Percentiles rank a stretch among this genome's conserved stretches.
Conservation (phyloP, 495 filamentous ascomycete genomes). For the Tuber borchii region DNA sequence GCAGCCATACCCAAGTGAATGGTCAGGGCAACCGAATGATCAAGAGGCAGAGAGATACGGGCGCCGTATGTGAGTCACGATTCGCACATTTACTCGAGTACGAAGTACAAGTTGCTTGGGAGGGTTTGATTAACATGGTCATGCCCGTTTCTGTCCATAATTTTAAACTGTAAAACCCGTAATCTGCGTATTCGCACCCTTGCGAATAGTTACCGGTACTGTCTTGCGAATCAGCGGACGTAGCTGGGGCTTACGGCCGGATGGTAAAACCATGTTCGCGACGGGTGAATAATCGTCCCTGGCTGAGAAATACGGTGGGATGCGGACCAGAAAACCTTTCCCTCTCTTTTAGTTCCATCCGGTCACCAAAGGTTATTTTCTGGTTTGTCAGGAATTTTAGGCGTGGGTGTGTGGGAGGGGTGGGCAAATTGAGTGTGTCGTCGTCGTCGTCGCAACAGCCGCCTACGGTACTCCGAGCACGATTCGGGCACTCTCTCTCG, state of each 20-base stretch:
- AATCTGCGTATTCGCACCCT: not conserved
- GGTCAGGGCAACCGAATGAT: not conserved
- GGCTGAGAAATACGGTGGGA: conserved; percentile 1
- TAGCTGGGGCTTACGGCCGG: not conserved
- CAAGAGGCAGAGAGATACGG: not conserved
- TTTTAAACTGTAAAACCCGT: not conserved
- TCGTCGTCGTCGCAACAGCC: not conserved
- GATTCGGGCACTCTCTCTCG: not conserved
- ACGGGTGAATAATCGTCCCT: not conserved
- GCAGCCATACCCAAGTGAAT: not conserved
- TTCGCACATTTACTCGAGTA: not conserved
- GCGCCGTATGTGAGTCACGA: not conserved
- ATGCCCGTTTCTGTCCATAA: not conserved
- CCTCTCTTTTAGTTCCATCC: not conserved
- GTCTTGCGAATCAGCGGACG: not conserved
- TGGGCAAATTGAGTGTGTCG: not conserved
- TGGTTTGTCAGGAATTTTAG: conserved; percentile 6
- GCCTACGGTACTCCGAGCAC: not conserved
- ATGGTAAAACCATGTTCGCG: not conserved
- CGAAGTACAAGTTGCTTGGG: not conserved
- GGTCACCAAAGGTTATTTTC: not conserved
- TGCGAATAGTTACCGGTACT: not conserved
- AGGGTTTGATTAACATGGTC: not conserved
- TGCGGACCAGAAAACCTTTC: not conserved
- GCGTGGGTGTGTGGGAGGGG: not conserved